These are phyloP conservation scores for Vicia sativa DNA, from an alignment of 306 rosid species.

Conservation along the genomic window DNA sequence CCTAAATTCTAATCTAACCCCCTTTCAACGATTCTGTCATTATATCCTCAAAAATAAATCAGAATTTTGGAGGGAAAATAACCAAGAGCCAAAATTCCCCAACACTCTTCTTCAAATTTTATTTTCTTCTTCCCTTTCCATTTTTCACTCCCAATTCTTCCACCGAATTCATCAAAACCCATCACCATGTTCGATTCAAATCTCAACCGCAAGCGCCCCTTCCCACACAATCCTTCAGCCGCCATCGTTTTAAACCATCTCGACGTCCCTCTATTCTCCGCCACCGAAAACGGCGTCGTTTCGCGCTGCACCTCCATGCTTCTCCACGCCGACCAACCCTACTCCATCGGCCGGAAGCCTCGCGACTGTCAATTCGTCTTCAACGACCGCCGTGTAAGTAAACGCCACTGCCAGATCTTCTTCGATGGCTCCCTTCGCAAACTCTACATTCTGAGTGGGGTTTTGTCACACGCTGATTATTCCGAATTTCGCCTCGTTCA, in stretches of 20 bases:
- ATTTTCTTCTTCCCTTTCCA: not conserved
- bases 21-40: too few relatives aligned
- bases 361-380: conserved; percentile 51
- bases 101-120: not conserved
- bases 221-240: conserved; percentile 17
- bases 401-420: conserved; percentile 65
- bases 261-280: conserved; percentile 46
- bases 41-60: not conserved
- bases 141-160: not conserved
- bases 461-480: not conserved
- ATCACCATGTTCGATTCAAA: conserved; percentile 28
- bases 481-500: conserved; percentile 19
- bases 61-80: conserved; percentile 39
- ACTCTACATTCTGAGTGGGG: conserved; percentile 55
- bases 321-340: conserved; percentile 51
- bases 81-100: not conserved
- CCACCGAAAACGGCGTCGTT: conserved; percentile 32
- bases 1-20: too few relatives aligned
- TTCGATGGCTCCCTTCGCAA: conserved; percentile 57
- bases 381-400: conserved; percentile 63
- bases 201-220: conserved; percentile 35
- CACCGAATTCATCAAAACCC: not conserved
- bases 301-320: conserved; percentile 38
- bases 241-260: conserved; percentile 47
- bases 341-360: conserved; percentile 58